Evolutionary conservation across 2,329 filamentous ascomycete species (phyloP), one percentile per base, ranked within the genome.

Genomic region (Fusarium avenaceum): DNA sequence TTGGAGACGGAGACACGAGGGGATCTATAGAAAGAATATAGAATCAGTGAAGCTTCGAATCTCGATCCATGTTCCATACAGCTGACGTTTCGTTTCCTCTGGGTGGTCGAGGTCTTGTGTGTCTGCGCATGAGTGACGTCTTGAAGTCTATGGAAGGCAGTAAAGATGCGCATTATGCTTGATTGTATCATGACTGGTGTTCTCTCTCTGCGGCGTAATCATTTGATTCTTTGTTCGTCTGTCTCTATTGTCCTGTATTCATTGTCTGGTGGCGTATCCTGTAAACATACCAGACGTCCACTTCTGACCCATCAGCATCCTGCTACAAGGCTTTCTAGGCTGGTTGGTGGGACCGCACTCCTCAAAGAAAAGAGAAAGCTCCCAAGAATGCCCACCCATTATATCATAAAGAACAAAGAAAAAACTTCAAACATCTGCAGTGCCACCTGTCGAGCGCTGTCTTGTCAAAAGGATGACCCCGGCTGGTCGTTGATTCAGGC

Each of bases 371-470:
- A 45, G 50, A 50, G 28, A 30, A 30, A 30, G 13, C 28, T 13
- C 28, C 10, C 45, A 28, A 14, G 35, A 33, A 58, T 19, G 19
- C 35, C 33, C 42, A 47, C n/a, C 35, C 17, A 5, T 33, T 33
- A 33, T 33, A 15, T 15, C 30, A 33, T 38, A 38, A n/a, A 9
- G 5, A n/a, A 19, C 5, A n/a, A 38, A n/a, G 17, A 38, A 38
- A 17, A 38, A 38, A 17, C 17, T n/a, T 38, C 35, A 38, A 38
- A n/a, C 48, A 24, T 54, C 70, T 71, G 72, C 72, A 72, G 32
- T 64, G 72, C 64, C 72, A 74, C 58, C 46, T 74, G 72, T 72
- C 68, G 60, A 59, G 30, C 49, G 55, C 42, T 70, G 72, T 69
- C 69, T 73, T 67, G 71, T 57, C 59, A 63, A 49, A 63, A 63